A percentile compares a stretch with the other conserved stretches of the same genome.
These are phyloP conservation scores for Myxozyma neglecta DNA, from an alignment of 805 yeast genomes.

Conservation along the genomic window DNA sequence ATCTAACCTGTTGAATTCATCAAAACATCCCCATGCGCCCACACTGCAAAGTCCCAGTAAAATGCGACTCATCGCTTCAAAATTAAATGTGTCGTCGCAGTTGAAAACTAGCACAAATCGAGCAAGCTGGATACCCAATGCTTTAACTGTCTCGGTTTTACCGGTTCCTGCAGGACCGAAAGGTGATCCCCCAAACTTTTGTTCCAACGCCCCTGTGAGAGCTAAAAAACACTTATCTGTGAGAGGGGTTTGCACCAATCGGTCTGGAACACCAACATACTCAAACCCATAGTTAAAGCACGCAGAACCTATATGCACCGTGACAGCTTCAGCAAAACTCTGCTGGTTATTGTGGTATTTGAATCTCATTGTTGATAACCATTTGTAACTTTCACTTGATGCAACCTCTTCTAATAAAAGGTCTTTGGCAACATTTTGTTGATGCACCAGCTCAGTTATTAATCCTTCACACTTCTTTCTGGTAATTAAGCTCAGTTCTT, in stretches of 20 bases:
- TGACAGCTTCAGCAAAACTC: conserved; percentile 26
- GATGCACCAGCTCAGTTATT: conserved; percentile 69
- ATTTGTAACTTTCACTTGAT: conserved; percentile 39
- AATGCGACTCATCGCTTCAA: conserved; percentile 72
- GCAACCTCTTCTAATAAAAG: conserved; percentile 29
- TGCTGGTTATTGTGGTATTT: conserved; percentile 36
- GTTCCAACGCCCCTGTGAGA: conserved; percentile 72
- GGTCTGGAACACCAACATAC: conserved; percentile 71
- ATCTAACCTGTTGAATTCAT: conserved; percentile 84
- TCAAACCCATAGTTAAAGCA: conserved; percentile 71
- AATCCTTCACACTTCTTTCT: conserved; percentile 57
- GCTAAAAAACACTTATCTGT: conserved; percentile 63
- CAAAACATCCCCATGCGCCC: conserved; percentile 96
- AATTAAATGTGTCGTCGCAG: conserved; percentile 89
- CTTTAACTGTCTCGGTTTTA: conserved; percentile 86
- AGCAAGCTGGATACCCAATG: conserved; percentile 77
- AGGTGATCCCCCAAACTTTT: conserved; percentile 81
- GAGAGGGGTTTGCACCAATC: conserved; percentile 74
- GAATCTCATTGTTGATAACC: conserved; percentile 58
- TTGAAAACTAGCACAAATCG: conserved; percentile 80
- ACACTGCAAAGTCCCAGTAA: conserved; percentile 75
- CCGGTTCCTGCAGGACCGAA: conserved; percentile 99
- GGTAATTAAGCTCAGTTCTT: conserved; percentile 36
- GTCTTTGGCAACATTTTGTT: conserved; percentile 44
- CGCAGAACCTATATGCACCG: conserved; percentile 55